These are phyloP conservation scores for Podaxis sp. DNA, from an alignment of 768 basidiomycete genomes.

Conservation along the genomic window DNA sequence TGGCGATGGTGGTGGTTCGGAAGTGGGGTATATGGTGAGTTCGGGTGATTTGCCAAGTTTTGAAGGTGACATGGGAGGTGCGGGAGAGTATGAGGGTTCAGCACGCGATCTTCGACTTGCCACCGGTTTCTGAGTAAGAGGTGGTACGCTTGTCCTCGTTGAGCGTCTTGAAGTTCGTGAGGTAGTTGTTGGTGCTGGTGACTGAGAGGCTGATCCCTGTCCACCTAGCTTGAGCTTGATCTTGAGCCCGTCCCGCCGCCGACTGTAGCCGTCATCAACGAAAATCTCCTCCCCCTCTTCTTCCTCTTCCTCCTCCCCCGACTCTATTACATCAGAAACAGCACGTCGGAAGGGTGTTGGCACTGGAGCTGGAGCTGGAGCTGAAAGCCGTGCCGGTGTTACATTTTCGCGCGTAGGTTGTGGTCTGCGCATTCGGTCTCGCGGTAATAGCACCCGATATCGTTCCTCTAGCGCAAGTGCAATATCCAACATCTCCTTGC, in stretches of 20 bases:
- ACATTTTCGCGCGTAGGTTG: constrained; percentile 12
- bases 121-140: neutral
- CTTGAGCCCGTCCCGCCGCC: constrained; percentile 4
- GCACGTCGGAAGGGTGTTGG: constrained; percentile 38
- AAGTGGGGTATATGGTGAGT: neutral
- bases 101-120: constrained; percentile 1
- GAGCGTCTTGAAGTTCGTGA: constrained; percentile 11
- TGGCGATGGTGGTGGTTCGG: neutral
- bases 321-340: neutral
- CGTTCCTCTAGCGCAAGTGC: constrained; percentile 69
- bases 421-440: constrained; percentile 47
- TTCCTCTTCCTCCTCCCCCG: constrained; percentile 5
- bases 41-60: neutral
- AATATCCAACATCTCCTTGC: constrained; percentile 71
- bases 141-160: neutral
- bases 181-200: constrained; percentile 6
- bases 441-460: constrained; percentile 72
- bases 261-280: neutral
- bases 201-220: constrained; percentile 4
- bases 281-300: constrained; percentile 6
- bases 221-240: constrained; percentile 6
- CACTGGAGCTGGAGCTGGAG: constrained; percentile 2
- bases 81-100: constrained; percentile 3
- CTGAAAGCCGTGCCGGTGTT: neutral
- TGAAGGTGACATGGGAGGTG: constrained; percentile 7